These are phyloP conservation scores for Helicocarpus griseus DNA, from an alignment of 2,329 filamentous ascomycete genomes.

Conservation along the genomic window DNA sequence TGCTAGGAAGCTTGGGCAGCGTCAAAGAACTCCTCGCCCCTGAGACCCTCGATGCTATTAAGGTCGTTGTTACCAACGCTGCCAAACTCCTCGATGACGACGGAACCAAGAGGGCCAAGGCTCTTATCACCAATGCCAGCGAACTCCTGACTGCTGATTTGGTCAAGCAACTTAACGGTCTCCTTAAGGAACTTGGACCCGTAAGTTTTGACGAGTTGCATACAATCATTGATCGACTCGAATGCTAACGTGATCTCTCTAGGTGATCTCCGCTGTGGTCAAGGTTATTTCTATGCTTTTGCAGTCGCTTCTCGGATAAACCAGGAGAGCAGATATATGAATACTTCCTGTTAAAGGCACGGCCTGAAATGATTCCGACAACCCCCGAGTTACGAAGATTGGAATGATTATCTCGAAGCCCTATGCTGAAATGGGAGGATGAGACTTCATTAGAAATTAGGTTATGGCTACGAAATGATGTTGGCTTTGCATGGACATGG, in stretches of 20 bases:
- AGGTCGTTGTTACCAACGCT: neutral
- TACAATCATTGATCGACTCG: neutral
- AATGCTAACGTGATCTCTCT: neutral
- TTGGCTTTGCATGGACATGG: neutral
- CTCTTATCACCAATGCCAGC: conserved; percentile 3
- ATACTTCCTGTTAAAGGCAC: neutral
- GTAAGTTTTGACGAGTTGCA: neutral
- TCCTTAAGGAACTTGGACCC: conserved; percentile 1
- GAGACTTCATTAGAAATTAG: neutral
- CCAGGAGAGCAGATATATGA: neutral
- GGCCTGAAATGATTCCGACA: neutral
- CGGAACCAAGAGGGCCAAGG: conserved; percentile 5
- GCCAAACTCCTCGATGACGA: conserved; percentile 7
- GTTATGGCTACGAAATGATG: neutral
- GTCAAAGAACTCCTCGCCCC: conserved; percentile 5
- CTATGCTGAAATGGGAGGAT: neutral
- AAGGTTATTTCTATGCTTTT: conserved; percentile 1
- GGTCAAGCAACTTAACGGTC: neutral
- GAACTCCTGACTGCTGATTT: conserved; percentile 3
- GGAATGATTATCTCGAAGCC: neutral
- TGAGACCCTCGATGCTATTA: conserved; percentile 4
- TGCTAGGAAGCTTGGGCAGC: neutral
- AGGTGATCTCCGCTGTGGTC: neutral
- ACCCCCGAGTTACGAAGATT: neutral
- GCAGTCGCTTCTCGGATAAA: neutral